Evolutionary conservation across 768 basidiomycete genomes (phyloP).

Genomic region (Clitopilus passeckerianus): DNA sequence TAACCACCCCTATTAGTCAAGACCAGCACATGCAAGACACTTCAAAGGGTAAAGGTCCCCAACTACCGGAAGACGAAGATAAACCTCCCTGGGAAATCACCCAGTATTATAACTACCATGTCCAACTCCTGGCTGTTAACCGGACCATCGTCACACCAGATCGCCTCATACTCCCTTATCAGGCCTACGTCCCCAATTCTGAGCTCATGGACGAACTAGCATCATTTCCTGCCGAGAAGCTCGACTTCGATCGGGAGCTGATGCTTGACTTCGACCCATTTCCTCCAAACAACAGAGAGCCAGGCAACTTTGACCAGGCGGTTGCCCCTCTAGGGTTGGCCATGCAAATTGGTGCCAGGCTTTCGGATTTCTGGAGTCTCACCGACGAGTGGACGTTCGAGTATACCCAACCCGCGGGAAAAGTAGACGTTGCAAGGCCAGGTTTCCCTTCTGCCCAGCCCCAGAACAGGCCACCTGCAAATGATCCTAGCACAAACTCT

Average conservation of each 20-base stretch:
- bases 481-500: slow-evolving; percentile 10
- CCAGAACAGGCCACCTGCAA: slow-evolving; percentile 4
- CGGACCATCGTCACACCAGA: slow-evolving; percentile 46
- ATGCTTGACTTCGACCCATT: slow-evolving; percentile 52
- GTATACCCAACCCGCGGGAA: slow-evolving; percentile 31
- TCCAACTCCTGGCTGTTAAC: slow-evolving; percentile 60
- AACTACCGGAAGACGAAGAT: slow-evolving; percentile 10
- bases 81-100: slow-evolving; percentile 48
- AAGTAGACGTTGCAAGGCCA: background rate
- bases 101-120: slow-evolving; percentile 61
- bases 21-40: background rate
- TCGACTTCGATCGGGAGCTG: slow-evolving; percentile 34
- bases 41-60: too few relatives aligned
- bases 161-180: slow-evolving; percentile 67
- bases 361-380: slow-evolving; percentile 64
- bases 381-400: slow-evolving; percentile 71
- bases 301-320: slow-evolving; percentile 42
- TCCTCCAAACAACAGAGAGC: slow-evolving; percentile 15
- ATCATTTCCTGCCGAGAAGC: slow-evolving; percentile 33
- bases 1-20: slow-evolving; percentile 25
- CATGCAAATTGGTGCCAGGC: slow-evolving; percentile 60
- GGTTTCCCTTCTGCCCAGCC: slow-evolving; percentile 11
- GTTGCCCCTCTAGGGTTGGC: slow-evolving; percentile 65
- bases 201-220: slow-evolving; percentile 48
- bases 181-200: slow-evolving; percentile 53